A percentile compares a stretch with the other conserved stretches of the same genome.
These are phyloP conservation scores for Crucihimalaya himalaica DNA, from an alignment of 345 rosid genomes.

Conservation along the genomic window DNA sequence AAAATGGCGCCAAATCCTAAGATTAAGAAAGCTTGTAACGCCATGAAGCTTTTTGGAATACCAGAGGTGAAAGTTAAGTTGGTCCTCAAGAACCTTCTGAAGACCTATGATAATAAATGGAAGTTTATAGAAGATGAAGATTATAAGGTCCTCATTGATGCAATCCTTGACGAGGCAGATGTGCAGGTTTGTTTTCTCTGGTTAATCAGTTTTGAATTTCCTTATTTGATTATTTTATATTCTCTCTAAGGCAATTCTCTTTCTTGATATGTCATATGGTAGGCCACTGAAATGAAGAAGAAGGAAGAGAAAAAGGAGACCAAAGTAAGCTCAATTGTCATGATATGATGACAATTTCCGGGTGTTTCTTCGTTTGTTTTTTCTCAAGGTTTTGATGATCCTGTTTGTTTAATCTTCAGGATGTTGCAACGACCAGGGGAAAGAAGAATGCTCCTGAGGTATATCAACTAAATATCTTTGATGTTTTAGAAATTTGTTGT, in stretches of 20 bases:
- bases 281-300: neutral
- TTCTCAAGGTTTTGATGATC: neutral
- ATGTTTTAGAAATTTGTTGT: neutral
- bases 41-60: constrained; percentile 67
- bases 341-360: neutral
- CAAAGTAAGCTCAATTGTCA: neutral
- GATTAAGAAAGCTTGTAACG: constrained; percentile 51
- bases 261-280: neutral
- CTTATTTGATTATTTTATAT: neutral
- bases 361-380: neutral
- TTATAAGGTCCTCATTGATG: constrained; percentile 68
- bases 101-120: constrained; percentile 71
- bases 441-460: constrained; percentile 41
- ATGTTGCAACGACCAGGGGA: constrained; percentile 32
- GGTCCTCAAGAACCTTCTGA: constrained; percentile 58
- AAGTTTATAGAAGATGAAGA: constrained; percentile 56
- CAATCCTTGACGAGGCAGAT: constrained; percentile 66
- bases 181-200: constrained; percentile 45
- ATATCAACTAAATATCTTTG: constrained; percentile 6
- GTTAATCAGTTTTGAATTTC: neutral
- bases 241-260: neutral
- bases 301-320: neutral
- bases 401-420: constrained; percentile 37
- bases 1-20: constrained; percentile 62
- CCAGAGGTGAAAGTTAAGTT: constrained; percentile 53